Evolutionary conservation across 768 basidiomycete genomes (phyloP).

Genomic region (Phlebiopsis gigantea): DNA sequence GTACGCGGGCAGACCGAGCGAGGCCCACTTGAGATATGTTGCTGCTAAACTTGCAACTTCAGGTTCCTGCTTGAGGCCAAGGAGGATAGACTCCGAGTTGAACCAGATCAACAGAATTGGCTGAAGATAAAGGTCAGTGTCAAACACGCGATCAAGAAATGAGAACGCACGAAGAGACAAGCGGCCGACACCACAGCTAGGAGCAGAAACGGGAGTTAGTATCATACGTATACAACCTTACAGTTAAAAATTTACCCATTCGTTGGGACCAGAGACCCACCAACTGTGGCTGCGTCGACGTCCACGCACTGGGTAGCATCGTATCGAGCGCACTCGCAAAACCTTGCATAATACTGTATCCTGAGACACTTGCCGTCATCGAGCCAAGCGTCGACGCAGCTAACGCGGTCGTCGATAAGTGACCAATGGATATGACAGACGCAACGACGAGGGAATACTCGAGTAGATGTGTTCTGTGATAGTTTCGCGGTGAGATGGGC

Average conservation of each 20-base stretch:
- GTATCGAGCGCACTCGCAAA: conserved; percentile 87
- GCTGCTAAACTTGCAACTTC: conserved; percentile 77
- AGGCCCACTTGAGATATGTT: conserved; percentile 70
- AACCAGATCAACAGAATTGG: conserved; percentile 72
- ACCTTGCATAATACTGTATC: conserved; percentile 77
- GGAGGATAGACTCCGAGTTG: conserved; percentile 73
- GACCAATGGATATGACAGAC: conserved; percentile 84
- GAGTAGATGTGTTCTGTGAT: conserved; percentile 63
- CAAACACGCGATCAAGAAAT: neutral
- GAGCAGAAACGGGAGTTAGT: neutral
- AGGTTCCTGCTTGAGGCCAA: conserved; percentile 73
- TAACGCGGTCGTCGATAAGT: conserved; percentile 83
- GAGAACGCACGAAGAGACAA: conserved; percentile 51
- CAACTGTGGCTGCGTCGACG: conserved; percentile 73
- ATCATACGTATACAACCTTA: too few relatives aligned
- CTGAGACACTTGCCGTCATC: conserved; percentile 53
- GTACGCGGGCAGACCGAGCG: conserved; percentile 77
- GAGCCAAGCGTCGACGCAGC: conserved; percentile 58
- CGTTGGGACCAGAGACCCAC: conserved; percentile 91
- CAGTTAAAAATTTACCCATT: conserved; percentile 49
- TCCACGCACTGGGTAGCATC: conserved; percentile 92
- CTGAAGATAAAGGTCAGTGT: conserved; percentile 17
- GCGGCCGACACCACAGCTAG: conserved; percentile 63
- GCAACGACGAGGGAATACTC: conserved; percentile 86
- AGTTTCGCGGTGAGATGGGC: neutral